Conservation (phyloP, 345 rosid species). For the Noccaea caerulescens region DNA sequence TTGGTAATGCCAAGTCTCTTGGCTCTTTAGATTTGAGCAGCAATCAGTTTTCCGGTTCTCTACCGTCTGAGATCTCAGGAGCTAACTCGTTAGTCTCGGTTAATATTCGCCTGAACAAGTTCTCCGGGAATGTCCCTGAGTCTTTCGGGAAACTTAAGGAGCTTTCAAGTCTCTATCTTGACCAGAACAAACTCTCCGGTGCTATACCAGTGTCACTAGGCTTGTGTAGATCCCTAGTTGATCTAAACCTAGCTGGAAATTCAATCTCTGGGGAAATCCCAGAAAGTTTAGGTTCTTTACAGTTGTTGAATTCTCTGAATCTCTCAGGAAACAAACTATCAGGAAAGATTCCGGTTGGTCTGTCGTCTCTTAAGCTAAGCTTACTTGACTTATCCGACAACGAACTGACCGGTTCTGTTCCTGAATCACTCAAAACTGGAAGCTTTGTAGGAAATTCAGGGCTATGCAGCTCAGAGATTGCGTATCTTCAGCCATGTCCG, state of each 20-base stretch:
- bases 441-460: constrained; percentile 67
- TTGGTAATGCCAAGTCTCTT: constrained; percentile 66
- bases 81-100: constrained; percentile 61
- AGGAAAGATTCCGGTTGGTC: constrained; percentile 63
- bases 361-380: constrained; percentile 63
- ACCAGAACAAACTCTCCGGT: constrained; percentile 61
- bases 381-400: constrained; percentile 81
- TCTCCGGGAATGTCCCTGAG: constrained; percentile 61
- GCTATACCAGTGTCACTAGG: constrained; percentile 64
- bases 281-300: constrained; percentile 51
- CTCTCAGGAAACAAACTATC: constrained; percentile 71
- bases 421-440: constrained; percentile 52
- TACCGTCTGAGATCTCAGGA: constrained; percentile 59
- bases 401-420: constrained; percentile 64
- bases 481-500: constrained; percentile 52
- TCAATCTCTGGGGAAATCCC: constrained; percentile 71
- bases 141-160: constrained; percentile 61
- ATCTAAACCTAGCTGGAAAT: constrained; percentile 63
- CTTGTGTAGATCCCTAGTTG: constrained; percentile 55
- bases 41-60: constrained; percentile 63
- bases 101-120: constrained; percentile 54
- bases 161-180: constrained; percentile 52
- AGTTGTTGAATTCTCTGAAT: constrained; percentile 64
- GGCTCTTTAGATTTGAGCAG: constrained; percentile 52
- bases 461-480: constrained; percentile 58